These are phyloP conservation scores for Stagonosporopsis tanaceti DNA, from an alignment of 2,329 filamentous ascomycete species.

Conservation along the genomic window DNA sequence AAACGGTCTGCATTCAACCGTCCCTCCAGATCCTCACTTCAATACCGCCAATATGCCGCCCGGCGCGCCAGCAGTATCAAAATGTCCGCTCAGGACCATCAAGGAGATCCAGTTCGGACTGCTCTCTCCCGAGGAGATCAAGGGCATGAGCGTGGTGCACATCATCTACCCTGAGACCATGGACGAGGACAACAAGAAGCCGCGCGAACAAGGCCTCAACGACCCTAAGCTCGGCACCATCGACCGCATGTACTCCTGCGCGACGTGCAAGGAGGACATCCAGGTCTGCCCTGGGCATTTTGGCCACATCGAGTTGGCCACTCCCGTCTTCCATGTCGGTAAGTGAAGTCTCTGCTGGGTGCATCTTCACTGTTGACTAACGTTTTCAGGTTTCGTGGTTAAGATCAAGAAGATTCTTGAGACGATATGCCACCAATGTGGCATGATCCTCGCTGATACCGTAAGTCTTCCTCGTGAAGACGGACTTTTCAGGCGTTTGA, in stretches of 20 bases:
- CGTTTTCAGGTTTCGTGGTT: slow-evolving; percentile 81
- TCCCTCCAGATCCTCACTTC: slow-evolving; percentile 14
- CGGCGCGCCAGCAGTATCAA: slow-evolving; percentile 77
- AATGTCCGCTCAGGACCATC: slow-evolving; percentile 86
- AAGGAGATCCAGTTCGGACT: slow-evolving; percentile 99
- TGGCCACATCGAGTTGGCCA: slow-evolving; percentile 96
- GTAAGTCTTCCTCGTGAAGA: slow-evolving; percentile 79
- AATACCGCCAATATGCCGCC: slow-evolving; percentile 72
- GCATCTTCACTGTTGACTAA: slow-evolving; percentile 17
- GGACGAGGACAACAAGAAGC: slow-evolving; percentile 92
- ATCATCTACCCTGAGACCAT: slow-evolving; percentile 99
- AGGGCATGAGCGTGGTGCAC: slow-evolving; percentile 96
- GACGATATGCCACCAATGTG: slow-evolving; percentile 98
- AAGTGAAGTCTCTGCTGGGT: slow-evolving; percentile 43
- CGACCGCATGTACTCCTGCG: slow-evolving; percentile 93
- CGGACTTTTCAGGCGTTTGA: slow-evolving; percentile 57
- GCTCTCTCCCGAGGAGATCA: slow-evolving; percentile 97
- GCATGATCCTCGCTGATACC: slow-evolving; percentile 96
- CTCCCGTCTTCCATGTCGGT: slow-evolving; percentile 90
- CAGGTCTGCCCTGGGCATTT: slow-evolving; percentile 97
- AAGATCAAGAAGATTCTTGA: slow-evolving; percentile 99
- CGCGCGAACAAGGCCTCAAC: slow-evolving; percentile 90
- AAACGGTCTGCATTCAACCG: slow-evolving; percentile 19
- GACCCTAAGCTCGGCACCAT: slow-evolving; percentile 96
- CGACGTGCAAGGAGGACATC: slow-evolving; percentile 95